Conservation (phyloP, 768 basidiomycete species). For the Boletellus emodensis region DNA sequence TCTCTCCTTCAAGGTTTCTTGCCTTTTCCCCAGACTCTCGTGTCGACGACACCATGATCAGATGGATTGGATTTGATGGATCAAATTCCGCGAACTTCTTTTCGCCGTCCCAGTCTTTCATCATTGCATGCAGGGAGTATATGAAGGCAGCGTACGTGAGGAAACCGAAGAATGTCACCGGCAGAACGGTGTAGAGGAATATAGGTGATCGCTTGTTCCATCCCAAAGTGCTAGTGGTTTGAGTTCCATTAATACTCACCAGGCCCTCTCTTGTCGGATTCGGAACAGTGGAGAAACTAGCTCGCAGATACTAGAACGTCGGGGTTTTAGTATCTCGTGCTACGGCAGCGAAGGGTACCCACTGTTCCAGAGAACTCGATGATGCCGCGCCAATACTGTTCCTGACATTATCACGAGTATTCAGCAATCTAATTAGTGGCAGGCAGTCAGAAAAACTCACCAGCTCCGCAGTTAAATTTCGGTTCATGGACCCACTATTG, state of each 20-base stretch:
- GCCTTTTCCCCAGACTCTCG: not conserved
- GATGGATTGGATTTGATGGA: conserved; percentile 1
- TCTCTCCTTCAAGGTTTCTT: no score
- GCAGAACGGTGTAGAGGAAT: conserved; percentile 4
- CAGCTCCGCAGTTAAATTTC: not conserved
- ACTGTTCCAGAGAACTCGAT: conserved; percentile 1
- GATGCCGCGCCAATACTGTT: conserved; percentile 1
- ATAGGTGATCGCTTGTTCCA: not conserved
- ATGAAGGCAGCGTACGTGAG: not conserved
- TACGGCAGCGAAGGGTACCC: not conserved
- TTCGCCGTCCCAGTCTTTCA: not conserved
- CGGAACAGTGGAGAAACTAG: not conserved
- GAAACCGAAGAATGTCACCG: not conserved
- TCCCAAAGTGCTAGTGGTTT: not conserved
- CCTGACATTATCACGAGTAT: not conserved
- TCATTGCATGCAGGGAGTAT: not conserved
- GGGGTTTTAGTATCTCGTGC: not conserved
- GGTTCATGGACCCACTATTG: no score
- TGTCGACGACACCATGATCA: not conserved
- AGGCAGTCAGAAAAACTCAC: not conserved
- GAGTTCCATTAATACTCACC: not conserved
- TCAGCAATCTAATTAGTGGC: no score
- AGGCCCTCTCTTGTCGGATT: no score
- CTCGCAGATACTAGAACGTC: not conserved
- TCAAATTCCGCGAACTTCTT: not conserved